Evolutionary conservation across 2,329 filamentous ascomycete species (phyloP), one percentile per base, ranked within the genome.

Genomic region (Grosmannia penicillata): DNA sequence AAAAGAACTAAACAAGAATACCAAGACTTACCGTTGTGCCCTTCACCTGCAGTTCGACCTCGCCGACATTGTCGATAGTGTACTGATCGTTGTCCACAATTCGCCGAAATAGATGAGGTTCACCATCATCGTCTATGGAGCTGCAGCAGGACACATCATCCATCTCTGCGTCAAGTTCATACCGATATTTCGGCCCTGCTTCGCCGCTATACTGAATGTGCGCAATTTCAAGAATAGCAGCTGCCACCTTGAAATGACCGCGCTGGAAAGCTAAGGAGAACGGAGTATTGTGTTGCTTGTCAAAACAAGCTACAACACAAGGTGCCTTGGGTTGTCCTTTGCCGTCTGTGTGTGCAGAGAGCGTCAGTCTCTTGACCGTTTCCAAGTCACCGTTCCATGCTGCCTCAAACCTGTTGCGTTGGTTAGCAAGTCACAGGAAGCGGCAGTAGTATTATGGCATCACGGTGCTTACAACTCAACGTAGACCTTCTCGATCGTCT

Each of bases 21-120:
- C n/a, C 4, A 27, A 15, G 15, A 35, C 40, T 11, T 36, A 40
- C 37, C 8, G 68, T 57, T 14, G 63, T 57, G 40, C 79, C 82
- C 51, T 82, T 76, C 42, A 85, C 78, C 39, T 78, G 66, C 50
- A 70, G 76, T 0, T 72, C 72, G 4, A 81, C 63, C 45, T 82
- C 70, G 0, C 80, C 80, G 41, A 91, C 66, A 47, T 84, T 75
- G 14, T 91, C 80, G 37, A 89, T 70, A 0, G 83, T 91, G 52
- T 82, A 83, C 26, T 69, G 63, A 11, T 78, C 71, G 46, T 78
- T 69, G 46, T 79, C 70, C 22, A 84, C 59, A 29, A 76, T 61
- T 42, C 78, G 68, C 14, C 58, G 59, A 34, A 63, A 59, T 29
- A 74, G 63, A 7, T 59, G 58, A 15, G 63, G 62, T 31, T 60